Base-by-base conservation (phyloP, 352 stramenopile genomes). In the Globisporangium recalcitrans region DNA sequence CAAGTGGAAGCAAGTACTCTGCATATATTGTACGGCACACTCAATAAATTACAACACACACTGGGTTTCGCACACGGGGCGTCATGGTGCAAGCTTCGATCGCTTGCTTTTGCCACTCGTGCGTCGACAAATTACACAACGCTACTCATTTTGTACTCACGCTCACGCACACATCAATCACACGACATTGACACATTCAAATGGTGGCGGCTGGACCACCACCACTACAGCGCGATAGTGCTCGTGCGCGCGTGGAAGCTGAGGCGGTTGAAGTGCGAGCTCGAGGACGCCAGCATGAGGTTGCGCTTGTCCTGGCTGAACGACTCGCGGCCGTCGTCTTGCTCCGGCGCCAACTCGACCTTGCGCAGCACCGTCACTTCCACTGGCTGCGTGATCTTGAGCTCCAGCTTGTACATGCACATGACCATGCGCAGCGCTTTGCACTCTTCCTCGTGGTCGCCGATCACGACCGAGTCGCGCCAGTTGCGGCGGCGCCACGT, bases 401-500 rank as follows among this genome's bases (percentile, higher is more conserved):
- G 68, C 63, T 91, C 80, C 9, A 91, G 72, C 14, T 67, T 75
- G 63, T 87, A 71, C 71, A 86, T 79, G 58, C 75, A 69, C 82
- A 91, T 91, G 53, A 86, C 58, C 69, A 87, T 77, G 21, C 77
- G 78, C 55, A 91, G 70, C 56, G 77, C 77, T 38, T 73, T 80
- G 60, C 65, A 73, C 60, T 93, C 84, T 67, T 93, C 82, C 1
- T 88, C 81, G 48, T 69, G 74, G 32, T 75, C 80, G 19, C 72
- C 58, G 55, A 93, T 84, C 26, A 87, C 69, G 10, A 80, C 63
- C 48, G 79, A 77, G 31, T 93, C 81, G 40, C 79, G 78, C 84
- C 84, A 93, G 61, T 90, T 91, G 56, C 80, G 78, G 42, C 84
- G 80, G 36, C 81, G 80, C 84, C 84, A 93, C 21, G 82, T 87